Evolutionary conservation across 2,329 filamentous ascomycete species (phyloP).

Genomic region (Chaetomiaceae sp.): DNA sequence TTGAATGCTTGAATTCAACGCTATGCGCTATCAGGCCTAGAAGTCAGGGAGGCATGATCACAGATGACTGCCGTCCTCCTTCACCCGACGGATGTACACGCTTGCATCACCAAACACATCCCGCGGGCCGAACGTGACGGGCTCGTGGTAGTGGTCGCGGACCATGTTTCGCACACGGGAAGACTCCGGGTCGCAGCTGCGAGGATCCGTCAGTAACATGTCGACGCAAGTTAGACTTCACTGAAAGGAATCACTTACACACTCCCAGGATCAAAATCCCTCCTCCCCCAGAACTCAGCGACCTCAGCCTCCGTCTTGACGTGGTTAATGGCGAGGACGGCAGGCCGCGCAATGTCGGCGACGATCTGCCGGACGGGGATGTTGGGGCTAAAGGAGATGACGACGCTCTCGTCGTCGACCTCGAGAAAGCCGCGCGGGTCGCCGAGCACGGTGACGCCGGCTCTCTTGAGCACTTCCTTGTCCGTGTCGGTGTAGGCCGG

Average conservation of each 20-base stretch:
- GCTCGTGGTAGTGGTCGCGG: background rate
- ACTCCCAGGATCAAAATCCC: too few relatives aligned
- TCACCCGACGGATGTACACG: background rate
- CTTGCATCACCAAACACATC: background rate
- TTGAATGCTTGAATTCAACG: too few relatives aligned
- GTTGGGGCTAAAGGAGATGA: constrained; percentile 29
- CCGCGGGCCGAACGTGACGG: background rate
- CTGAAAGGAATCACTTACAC: too few relatives aligned
- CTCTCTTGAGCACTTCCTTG: constrained; percentile 21
- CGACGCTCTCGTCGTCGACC: constrained; percentile 29
- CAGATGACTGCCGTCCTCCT: background rate
- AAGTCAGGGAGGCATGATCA: background rate
- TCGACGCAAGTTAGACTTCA: too few relatives aligned
- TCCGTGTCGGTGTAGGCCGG: constrained; percentile 26
- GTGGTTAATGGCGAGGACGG: constrained; percentile 29
- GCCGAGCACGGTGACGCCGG: constrained; percentile 28
- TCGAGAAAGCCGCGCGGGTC: constrained; percentile 33
- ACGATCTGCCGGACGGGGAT: constrained; percentile 33
- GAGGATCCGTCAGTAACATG: background rate
- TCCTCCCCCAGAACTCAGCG: background rate
- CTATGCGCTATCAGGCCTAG: background rate
- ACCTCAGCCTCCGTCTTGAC: constrained; percentile 38
- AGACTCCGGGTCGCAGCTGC: background rate
- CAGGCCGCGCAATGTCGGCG: constrained; percentile 32
- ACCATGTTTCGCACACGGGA: background rate